Evolutionary conservation across 2,329 filamentous ascomycete species (phyloP).

Genomic region (Nemania bipapillata): DNA sequence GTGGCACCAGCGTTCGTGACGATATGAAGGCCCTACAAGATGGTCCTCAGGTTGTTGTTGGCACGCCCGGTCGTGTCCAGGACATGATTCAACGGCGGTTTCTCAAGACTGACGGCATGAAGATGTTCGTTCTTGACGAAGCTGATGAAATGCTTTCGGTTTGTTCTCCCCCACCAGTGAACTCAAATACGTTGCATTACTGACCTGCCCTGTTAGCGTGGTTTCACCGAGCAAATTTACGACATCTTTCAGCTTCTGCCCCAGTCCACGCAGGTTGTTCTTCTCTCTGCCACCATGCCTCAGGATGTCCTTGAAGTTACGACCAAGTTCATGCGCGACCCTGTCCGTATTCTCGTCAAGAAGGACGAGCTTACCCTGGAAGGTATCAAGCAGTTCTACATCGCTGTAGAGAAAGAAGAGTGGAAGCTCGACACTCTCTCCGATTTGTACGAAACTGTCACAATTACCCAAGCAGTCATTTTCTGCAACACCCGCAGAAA

Average conservation of each 20-base stretch:
- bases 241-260: conserved; percentile 99
- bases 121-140: conserved; percentile 99
- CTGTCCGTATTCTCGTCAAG: conserved; percentile 98
- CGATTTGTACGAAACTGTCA: conserved; percentile 98
- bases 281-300: conserved; percentile 97
- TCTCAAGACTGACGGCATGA: conserved; percentile 96
- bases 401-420: conserved; percentile 99
- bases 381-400: conserved; percentile 99
- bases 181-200: conserved; percentile 50
- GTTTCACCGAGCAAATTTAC: conserved; percentile 99
- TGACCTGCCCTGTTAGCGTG: conserved; percentile 68
- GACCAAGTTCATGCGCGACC: conserved; percentile 99
- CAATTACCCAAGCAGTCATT: conserved; percentile 99
- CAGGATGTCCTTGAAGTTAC: conserved; percentile 99
- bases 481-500: conserved; percentile 99
- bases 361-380: conserved; percentile 99
- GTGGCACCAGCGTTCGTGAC: conserved; percentile 96
- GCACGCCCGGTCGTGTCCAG: conserved; percentile 96
- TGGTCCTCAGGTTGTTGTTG: conserved; percentile 95
- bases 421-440: conserved; percentile 99
- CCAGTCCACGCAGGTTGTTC: conserved; percentile 97
- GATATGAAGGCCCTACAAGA: conserved; percentile 98
- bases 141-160: conserved; percentile 98
- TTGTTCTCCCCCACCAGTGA: conserved; percentile 52
- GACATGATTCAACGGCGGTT: conserved; percentile 99